phyloP scores from a whole-genome alignment of 805 yeast species.

The Ogataea allantospora region DNA sequence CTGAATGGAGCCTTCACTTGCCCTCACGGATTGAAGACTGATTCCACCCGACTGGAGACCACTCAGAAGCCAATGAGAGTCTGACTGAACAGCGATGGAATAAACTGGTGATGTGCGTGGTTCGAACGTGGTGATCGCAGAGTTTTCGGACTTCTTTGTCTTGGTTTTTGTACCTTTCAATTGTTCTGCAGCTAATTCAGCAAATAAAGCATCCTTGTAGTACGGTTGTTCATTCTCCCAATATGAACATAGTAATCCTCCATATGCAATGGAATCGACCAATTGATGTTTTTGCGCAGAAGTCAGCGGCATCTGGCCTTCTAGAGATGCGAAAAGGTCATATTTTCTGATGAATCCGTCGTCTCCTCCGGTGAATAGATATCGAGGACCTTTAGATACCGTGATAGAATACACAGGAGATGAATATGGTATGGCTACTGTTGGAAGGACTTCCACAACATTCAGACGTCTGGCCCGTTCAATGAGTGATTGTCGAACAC shows the following conservation, averaged over 20 bases:
- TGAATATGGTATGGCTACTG: constrained; percentile 84
- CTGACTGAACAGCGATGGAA: constrained; percentile 78
- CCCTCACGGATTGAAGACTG: constrained; percentile 75
- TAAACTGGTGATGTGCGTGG: constrained; percentile 82
- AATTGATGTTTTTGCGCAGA: constrained; percentile 88
- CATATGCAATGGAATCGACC: constrained; percentile 80
- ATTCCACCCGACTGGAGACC: constrained; percentile 88
- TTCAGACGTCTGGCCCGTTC: constrained; percentile 50
- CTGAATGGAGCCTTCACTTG: constrained; percentile 76
- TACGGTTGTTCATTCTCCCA: constrained; percentile 97
- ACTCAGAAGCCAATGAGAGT: constrained; percentile 78
- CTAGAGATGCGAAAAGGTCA: constrained; percentile 80
- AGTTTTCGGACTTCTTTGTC: constrained; percentile 36
- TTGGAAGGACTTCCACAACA: constrained; percentile 71
- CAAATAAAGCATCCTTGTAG: constrained; percentile 38
- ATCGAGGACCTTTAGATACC: constrained; percentile 74
- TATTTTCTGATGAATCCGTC: constrained; percentile 92
- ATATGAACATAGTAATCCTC: constrained; percentile 78
- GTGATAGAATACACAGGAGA: constrained; percentile 76
- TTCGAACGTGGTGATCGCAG: constrained; percentile 39
- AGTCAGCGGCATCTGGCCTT: constrained; percentile 83
- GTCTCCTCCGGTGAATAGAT: constrained; percentile 92
- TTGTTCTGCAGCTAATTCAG: constrained; percentile 22
- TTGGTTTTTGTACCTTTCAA: constrained; percentile 16
- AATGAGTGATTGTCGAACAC: constrained; percentile 27